Evolutionary conservation across 164 flowering plant genomes (phyloP), one percentile per base, ranked within the genome.

Genomic region (Tinospora cordifolia): DNA sequence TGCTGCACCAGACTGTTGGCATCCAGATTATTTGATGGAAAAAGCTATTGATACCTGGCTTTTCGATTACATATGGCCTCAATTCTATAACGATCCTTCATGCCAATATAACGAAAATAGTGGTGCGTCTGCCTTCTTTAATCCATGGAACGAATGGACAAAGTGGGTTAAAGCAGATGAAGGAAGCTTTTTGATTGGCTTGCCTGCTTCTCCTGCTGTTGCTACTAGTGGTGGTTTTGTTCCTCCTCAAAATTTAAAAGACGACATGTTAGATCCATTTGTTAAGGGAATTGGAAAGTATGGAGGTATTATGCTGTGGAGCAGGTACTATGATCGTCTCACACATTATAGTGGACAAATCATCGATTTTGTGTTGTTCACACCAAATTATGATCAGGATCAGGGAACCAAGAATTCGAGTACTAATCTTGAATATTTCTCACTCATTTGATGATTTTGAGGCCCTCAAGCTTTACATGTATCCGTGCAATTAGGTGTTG

Each of bases 241-340:
- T 44, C 54, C 63, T n/a, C 40, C 54, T 15, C 19, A 9, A 0
- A 60, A 46, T 2, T 65, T 69, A 24, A 63, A 49, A 3, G 47
- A 62, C 12, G 15, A 49, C 3, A 58, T 74, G 39, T 69, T 74
- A 12, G n/a, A n/a, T n/a, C 69, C 76, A 10, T 21, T n/a, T 2
- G 34, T 75, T n/a, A 75, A 69, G 62, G 22, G 21, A 15, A 57
- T 58, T 3, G 0, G n/a, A 21, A 69, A 64, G 69, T 75, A 75
- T 58, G 77, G 77, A 10, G 77, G 73, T 19, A 59, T 75, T 22
- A 75, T 75, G 73, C 36, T 69, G 15, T 75, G 73, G 73, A 27
- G 41, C 6, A 75, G 41, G 36, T 75, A 70, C 67, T 70, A 25
- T 49, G 71, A 71, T 36, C 39, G 26, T 22, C 67, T 40, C 44